These are phyloP conservation scores for Abrus pulchellus DNA, from an alignment of 306 rosid genomes.

Conservation along the genomic window DNA sequence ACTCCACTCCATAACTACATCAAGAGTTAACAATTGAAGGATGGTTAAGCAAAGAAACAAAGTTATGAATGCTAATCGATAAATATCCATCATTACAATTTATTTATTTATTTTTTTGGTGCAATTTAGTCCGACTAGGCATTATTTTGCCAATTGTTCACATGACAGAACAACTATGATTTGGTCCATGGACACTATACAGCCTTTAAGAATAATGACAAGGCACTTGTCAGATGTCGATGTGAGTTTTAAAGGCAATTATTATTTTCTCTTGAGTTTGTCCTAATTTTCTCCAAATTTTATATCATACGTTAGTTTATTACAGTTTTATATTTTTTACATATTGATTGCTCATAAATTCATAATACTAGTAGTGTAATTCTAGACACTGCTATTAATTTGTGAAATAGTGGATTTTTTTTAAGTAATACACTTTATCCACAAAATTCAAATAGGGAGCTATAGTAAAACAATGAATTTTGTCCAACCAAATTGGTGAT, in stretches of 20 bases:
- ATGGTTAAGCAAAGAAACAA: no score
- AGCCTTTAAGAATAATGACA: slow-evolving; percentile 85
- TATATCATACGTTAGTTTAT: neutral
- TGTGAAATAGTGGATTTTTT: neutral
- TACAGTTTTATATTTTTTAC: neutral
- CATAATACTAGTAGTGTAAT: slow-evolving; percentile 10
- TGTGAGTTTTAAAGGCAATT: slow-evolving; percentile 58
- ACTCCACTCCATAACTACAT: no score
- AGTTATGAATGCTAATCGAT: no score
- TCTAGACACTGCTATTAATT: neutral
- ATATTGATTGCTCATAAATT: neutral
- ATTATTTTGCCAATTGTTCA: slow-evolving; percentile 87
- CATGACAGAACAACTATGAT: slow-evolving; percentile 92
- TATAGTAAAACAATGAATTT: neutral
- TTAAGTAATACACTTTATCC: neutral
- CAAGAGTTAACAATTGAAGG: no score
- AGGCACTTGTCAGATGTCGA: slow-evolving; percentile 93
- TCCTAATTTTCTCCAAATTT: neutral
- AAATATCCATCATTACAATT: neutral
- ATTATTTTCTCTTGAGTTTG: slow-evolving; percentile 6
- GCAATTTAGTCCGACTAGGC: slow-evolving; percentile 91
- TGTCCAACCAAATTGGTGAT: neutral
- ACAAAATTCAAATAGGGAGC: neutral
- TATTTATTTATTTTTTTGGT: slow-evolving; percentile 37
- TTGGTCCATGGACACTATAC: slow-evolving; percentile 88